These are phyloP conservation scores for Baudoinia panamericana DNA, from an alignment of 495 filamentous ascomycete species.

Conservation along the genomic window DNA sequence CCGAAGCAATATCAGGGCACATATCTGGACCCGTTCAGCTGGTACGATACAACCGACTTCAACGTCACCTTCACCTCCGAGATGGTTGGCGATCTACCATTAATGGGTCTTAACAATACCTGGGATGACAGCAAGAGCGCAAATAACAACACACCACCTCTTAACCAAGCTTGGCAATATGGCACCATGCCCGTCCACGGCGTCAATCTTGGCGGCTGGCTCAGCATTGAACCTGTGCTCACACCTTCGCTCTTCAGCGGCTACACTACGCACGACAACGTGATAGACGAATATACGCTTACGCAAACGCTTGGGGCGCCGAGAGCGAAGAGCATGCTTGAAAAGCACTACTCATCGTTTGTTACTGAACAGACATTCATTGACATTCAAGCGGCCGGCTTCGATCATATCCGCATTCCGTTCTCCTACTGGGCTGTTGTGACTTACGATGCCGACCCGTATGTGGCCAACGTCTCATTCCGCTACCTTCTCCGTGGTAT, in stretches of 20 bases:
- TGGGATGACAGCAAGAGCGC: constrained; percentile 76
- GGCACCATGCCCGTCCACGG: constrained; percentile 67
- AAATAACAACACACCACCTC: constrained; percentile 64
- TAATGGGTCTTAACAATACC: constrained; percentile 78
- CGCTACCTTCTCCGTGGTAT: constrained; percentile 86
- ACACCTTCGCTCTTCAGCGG: constrained; percentile 73
- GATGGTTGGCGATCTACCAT: constrained; percentile 67
- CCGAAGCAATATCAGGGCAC: constrained; percentile 58
- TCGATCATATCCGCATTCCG: constrained; percentile 91
- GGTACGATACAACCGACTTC: constrained; percentile 84
- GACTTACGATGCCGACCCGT: constrained; percentile 77
- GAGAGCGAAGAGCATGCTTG: constrained; percentile 49
- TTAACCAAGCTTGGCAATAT: constrained; percentile 66
- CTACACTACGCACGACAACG: constrained; percentile 45
- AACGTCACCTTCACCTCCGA: constrained; percentile 86
- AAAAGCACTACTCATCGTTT: constrained; percentile 84
- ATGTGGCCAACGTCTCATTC: constrained; percentile 78
- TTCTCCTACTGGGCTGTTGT: constrained; percentile 92
- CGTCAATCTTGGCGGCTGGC: constrained; percentile 90
- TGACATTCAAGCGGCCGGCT: constrained; percentile 73
- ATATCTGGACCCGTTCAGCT: constrained; percentile 78
- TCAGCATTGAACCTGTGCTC: constrained; percentile 89
- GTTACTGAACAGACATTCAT: constrained; percentile 70
- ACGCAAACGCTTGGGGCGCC: constrained; percentile 50
- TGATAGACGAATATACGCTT: constrained; percentile 85